phyloP scores from a whole-genome alignment of 352 stramenopile species.

The Pythium biforme region DNA sequence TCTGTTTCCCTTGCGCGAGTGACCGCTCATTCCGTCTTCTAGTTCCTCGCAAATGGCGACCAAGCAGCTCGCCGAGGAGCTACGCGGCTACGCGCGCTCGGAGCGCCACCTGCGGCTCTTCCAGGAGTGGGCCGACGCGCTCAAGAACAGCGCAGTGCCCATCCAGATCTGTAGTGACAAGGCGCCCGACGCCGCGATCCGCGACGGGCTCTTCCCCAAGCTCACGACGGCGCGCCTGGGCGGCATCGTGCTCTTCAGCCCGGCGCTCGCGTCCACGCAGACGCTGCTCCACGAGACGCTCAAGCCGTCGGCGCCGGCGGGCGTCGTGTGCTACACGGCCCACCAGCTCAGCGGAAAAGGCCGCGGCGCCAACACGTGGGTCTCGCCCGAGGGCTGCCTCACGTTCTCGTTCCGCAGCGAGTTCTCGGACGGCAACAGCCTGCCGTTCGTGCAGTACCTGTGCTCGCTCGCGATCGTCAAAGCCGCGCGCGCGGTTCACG shows the following conservation, averaged over 20 bases:
- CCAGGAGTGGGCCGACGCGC: conserved; percentile 56
- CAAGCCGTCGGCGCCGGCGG: conserved; percentile 54
- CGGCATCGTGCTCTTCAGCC: conserved; percentile 68
- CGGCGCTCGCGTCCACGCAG: conserved; percentile 75
- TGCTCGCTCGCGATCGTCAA: conserved; percentile 85
- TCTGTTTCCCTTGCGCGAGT: too few species aligned
- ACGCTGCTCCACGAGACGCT: conserved; percentile 78
- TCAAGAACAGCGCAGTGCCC: conserved; percentile 22
- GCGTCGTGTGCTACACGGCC: conserved; percentile 80
- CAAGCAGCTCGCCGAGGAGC: conserved; percentile 65
- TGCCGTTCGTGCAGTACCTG: conserved; percentile 91
- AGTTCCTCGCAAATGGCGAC: conserved; percentile 21
- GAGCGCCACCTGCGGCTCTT: conserved; percentile 68
- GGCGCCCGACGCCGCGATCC: conserved; percentile 32
- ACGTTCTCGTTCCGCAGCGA: conserved; percentile 90
- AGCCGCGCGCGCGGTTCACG: conserved; percentile 66
- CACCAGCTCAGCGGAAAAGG: conserved; percentile 78
- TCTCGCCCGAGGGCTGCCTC: conserved; percentile 85
- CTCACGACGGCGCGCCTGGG: conserved; percentile 65
- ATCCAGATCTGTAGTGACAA: conserved; percentile 21
- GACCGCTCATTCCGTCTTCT: too few species aligned
- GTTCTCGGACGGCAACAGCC: conserved; percentile 72
- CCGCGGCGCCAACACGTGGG: conserved; percentile 85
- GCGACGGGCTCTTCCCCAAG: conserved; percentile 40
- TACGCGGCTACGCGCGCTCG: conserved; percentile 73